A percentile compares a stretch with the other conserved stretches of the same genome.
Evolutionary conservation across 2,329 filamentous ascomycete species (phyloP).

Genomic region (Ceratocystis papillata): DNA sequence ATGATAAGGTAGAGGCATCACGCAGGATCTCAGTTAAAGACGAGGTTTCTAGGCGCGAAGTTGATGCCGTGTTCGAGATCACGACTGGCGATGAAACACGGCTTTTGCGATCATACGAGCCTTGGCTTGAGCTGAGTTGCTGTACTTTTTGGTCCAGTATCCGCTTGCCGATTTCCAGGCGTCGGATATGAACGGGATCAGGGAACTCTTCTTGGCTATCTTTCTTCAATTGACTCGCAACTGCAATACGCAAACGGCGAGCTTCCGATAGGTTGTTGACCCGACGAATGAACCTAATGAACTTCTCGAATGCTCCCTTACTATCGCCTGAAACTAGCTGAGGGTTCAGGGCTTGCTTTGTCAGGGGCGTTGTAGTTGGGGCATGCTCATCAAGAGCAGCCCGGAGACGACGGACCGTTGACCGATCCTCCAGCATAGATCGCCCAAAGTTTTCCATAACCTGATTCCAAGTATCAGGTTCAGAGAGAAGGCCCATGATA

Average conservation of each 20-base stretch:
- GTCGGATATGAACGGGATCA: constrained; percentile 75
- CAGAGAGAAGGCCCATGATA: constrained; percentile 65
- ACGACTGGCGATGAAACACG: constrained; percentile 25
- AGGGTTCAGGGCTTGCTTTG: constrained; percentile 60
- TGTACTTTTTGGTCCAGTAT: constrained; percentile 83
- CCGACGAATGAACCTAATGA: constrained; percentile 78
- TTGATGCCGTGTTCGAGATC: constrained; percentile 30
- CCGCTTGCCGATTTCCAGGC: constrained; percentile 82
- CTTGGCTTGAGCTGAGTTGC: constrained; percentile 41
- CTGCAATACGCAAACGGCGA: constrained; percentile 79
- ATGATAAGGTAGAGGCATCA: constrained; percentile 81
- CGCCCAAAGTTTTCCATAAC: constrained; percentile 81
- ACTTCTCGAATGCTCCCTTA: constrained; percentile 87
- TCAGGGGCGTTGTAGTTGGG: constrained; percentile 59
- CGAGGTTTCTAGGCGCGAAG: constrained; percentile 61
- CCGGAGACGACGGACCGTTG: constrained; percentile 82
- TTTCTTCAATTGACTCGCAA: constrained; percentile 80
- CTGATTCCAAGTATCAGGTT: constrained; percentile 97
- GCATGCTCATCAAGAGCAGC: constrained; percentile 91
- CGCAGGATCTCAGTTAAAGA: constrained; percentile 77
- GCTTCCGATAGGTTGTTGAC: constrained; percentile 89
- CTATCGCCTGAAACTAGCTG: constrained; percentile 71
- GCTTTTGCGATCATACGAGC: constrained; percentile 21
- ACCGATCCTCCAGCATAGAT: constrained; percentile 84
- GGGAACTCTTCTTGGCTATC: constrained; percentile 68